Base-by-base conservation (phyloP, 805 yeast species). In the Kuraishia hungarica region DNA sequence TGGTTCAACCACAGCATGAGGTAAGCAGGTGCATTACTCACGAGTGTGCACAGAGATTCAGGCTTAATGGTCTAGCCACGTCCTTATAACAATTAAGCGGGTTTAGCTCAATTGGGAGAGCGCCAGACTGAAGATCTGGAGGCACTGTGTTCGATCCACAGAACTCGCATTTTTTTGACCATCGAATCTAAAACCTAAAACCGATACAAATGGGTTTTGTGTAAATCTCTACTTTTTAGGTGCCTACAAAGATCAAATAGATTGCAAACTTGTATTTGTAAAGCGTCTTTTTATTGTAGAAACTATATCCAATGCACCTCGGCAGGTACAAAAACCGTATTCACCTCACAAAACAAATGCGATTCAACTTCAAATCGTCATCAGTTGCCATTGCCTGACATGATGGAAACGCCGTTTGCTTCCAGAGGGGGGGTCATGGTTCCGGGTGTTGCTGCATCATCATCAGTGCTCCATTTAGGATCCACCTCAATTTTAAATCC, bases 71-170 rank as follows among this genome's bases (percentile, higher is more conserved):
- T 35, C 19, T 15, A 21, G 35, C 51, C 29, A 2, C 8, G 11
- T 17, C 3, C 8, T 3, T 17, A 13, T 13, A 35, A 35, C 43
- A 35, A 7, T 17, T 15, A 35, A 23, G 58, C 58, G 58, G 58
- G 47, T 54, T 56, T 56, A 56, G 58, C 58, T 56, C 58, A 56
- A 56, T 50, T 54, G 58, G 58, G 58, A 56, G 58, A 56, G 58
- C 58, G 58, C 51, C 58, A 56, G 58, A 56, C 58, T 56, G 58
- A 56, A 56, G 58, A 83, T 83, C 88, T 84, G 88, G 80, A 85
- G 89, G 90, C 84, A 88, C 86, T 82, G 89, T 82, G 89, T 85
- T 85, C 89, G 86, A 84, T 82, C 89, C 89, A 82, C 89, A 83
- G 81, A 80, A 78, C 70, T 78, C 82, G 84, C 84, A 80, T 61